phyloP scores from a whole-genome alignment of 768 basidiomycete genomes.

The Postia placenta region DNA sequence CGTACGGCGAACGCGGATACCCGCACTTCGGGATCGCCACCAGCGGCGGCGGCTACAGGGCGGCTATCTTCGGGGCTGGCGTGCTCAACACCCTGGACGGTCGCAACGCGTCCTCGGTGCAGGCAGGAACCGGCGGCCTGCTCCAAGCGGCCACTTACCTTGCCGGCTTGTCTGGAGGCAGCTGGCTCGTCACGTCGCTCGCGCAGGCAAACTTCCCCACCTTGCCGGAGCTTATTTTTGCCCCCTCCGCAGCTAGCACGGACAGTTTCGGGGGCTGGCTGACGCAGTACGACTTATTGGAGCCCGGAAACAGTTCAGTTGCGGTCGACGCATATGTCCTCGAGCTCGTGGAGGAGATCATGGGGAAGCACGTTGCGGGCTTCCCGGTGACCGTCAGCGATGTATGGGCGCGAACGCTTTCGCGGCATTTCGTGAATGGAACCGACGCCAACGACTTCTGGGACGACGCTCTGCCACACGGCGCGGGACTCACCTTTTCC shows the following conservation, averaged over 20 bases:
- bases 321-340: constrained; percentile 50
- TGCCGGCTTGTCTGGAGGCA: constrained; percentile 51
- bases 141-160: constrained; percentile 49
- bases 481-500: constrained; percentile 72
- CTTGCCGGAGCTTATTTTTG: constrained; percentile 51
- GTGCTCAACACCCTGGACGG: constrained; percentile 44
- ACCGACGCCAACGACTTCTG: constrained; percentile 56
- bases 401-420: constrained; percentile 57
- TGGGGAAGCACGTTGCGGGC: constrained; percentile 43
- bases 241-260: constrained; percentile 48
- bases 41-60: constrained; percentile 53
- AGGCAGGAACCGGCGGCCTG: constrained; percentile 41
- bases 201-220: constrained; percentile 59
- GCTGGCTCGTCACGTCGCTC: constrained; percentile 63
- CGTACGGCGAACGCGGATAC: constrained; percentile 9
- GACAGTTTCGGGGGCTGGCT: constrained; percentile 50
- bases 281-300: constrained; percentile 37
- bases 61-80: constrained; percentile 49
- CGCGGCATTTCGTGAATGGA: constrained; percentile 69
- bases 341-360: constrained; percentile 47
- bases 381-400: constrained; percentile 40
- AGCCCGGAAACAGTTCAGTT: constrained; percentile 42
- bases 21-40: constrained; percentile 44
- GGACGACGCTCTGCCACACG: constrained; percentile 52
- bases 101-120: constrained; percentile 36